Base-by-base conservation (phyloP, 441 rosid species). In the Codiaeum variegatum region DNA sequence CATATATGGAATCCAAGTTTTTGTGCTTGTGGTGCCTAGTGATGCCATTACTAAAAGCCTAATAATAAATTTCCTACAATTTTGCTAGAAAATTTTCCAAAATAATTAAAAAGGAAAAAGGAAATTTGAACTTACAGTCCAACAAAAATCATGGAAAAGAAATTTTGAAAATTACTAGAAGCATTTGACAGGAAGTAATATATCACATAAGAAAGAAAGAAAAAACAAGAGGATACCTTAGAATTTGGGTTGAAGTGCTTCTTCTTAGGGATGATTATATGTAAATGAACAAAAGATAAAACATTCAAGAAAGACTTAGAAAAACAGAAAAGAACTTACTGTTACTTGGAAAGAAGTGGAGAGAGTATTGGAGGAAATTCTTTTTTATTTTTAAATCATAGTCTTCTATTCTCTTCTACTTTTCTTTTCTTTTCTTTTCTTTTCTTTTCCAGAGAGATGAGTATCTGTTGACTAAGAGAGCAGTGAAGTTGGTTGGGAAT, bases 1-100 rank as follows among this genome's bases (percentile, higher is more conserved):
- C 73, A 80, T 70, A 55, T 85, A 82, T 4, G 92, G 93, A 52
- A 77, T 83, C 90, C 79, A 84, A 32, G 84, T 74, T 69, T 74
- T 85, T 46, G 88, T 79, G 74, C 71, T n/a, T n/a, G n/a, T 79
- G 76, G 75, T 79, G 62, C 79, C 86, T 71, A 72, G 23, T 1
- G 90, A 78, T 60, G 75, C 93, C 96, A 91, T 93, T 9, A 52
- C 44, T n/a, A n/a, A n/a, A 34, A 34, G 24, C 66, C 58, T 31
- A n/a, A 32, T 26, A n/a, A n/a, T n/a, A n/a, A n/a, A n/a, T n/a
- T 36, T 28, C 12, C 13, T 49, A n/a, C 58, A 28, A 12, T 51
- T 3, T 21, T 32, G 26, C 60, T 29, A 9, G 15, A 26, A n/a
- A 67, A 29, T 19, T 67, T n/a, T 28, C 52, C 28, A 58, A 0